Percentiles rank a stretch among this genome's conserved stretches.
These are phyloP conservation scores for Perkinsus olseni DNA, from an alignment of 169 alveolate genomes.

Conservation along the genomic window DNA sequence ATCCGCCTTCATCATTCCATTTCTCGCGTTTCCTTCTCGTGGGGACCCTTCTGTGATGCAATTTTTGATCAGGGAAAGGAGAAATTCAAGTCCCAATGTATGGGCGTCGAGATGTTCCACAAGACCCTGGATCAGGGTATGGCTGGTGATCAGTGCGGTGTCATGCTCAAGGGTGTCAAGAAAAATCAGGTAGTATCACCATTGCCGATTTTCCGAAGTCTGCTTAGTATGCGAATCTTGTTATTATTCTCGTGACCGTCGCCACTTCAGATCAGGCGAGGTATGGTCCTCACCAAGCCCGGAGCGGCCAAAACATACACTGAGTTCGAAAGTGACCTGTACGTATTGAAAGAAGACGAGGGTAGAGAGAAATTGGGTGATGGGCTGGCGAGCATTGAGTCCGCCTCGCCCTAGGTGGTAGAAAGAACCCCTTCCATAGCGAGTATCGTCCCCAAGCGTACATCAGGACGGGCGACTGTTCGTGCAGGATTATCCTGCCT, in stretches of 20 bases:
- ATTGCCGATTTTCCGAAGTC: not conserved
- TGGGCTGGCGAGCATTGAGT: no score
- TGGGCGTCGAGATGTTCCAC: constrained; percentile 83
- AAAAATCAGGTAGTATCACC: constrained; percentile 1
- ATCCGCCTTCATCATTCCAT: not conserved
- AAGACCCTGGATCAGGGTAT: constrained; percentile 80
- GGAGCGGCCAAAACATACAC: constrained; percentile 63
- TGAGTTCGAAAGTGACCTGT: constrained; percentile 76
- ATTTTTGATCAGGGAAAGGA: constrained; percentile 5
- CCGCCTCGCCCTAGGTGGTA: constrained; percentile 44
- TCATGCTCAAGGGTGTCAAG: constrained; percentile 71
- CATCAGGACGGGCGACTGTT: constrained; percentile 86
- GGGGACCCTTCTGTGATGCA: not conserved
- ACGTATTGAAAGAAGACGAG: constrained; percentile 83
- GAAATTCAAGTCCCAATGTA: constrained; percentile 9
- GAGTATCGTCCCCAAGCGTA: constrained; percentile 89
- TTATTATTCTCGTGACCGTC: no score
- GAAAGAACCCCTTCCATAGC: constrained; percentile 84
- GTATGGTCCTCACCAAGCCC: constrained; percentile 73
- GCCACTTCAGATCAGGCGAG: constrained; percentile 52
- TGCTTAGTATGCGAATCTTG: not conserved
- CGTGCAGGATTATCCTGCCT: constrained; percentile 75
- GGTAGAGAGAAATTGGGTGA: constrained; percentile 62
- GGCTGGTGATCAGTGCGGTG: constrained; percentile 92
- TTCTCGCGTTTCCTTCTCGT: not conserved